Conservation (phyloP, 148 eudicot genomes). For the Nyssa sinensis region DNA sequence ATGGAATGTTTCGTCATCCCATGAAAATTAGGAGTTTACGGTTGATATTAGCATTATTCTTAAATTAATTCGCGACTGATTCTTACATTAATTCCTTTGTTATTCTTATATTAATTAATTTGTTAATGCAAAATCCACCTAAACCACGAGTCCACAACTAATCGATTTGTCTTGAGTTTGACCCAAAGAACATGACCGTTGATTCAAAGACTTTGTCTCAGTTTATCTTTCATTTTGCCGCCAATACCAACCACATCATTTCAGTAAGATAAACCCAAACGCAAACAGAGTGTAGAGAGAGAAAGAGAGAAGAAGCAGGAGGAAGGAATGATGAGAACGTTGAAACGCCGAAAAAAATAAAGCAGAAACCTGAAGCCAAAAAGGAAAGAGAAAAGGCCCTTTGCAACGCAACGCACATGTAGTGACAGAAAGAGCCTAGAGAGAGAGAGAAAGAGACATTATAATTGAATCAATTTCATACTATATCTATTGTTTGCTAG, state of each 20-base stretch:
- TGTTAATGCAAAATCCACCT: background rate
- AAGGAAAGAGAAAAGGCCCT: slow-evolving; percentile 17
- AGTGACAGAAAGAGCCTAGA: background rate
- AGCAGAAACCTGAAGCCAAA: slow-evolving; percentile 16
- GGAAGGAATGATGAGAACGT: slow-evolving; percentile 25
- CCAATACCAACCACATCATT: background rate
- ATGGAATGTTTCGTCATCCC: too few relatives aligned
- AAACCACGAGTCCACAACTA: too few relatives aligned
- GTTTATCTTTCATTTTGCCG: background rate
- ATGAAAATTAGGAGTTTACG: too few relatives aligned
- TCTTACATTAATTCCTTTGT: too few relatives aligned
- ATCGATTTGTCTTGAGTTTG: background rate
- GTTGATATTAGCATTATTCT: too few relatives aligned
- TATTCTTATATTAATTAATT: too few relatives aligned
- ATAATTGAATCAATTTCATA: background rate
- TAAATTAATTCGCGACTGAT: too few relatives aligned
- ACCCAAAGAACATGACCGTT: background rate
- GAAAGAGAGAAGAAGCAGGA: background rate
- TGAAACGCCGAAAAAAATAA: slow-evolving; percentile 20
- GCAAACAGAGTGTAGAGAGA: background rate
- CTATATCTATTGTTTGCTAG: background rate
- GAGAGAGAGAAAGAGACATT: background rate
- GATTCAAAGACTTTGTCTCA: background rate
- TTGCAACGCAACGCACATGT: background rate
- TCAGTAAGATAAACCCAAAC: too few relatives aligned